Evolutionary conservation across 139 green algal species (phyloP).

Genomic region (Zygnema cylindricum): DNA sequence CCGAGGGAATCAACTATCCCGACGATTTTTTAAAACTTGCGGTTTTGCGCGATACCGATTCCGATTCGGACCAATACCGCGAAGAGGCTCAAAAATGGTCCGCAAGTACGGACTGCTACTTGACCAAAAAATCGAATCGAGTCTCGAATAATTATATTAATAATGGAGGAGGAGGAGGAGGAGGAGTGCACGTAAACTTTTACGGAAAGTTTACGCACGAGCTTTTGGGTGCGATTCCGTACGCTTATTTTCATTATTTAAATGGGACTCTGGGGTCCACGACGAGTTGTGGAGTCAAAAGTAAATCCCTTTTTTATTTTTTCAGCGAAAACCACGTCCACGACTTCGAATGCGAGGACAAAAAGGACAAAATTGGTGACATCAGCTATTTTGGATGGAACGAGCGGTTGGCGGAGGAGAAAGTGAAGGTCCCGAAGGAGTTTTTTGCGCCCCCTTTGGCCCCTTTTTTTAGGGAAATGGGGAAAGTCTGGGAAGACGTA

Average conservation of each 20-base stretch:
- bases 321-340: slow-evolving; percentile 31
- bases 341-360: slow-evolving; percentile 22
- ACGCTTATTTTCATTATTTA: slow-evolving; percentile 38
- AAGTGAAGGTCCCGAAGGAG: slow-evolving; percentile 14
- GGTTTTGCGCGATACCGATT: no score
- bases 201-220: slow-evolving; percentile 38
- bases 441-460: slow-evolving; percentile 17
- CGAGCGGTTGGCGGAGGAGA: neutral
- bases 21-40: no score
- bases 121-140: no score
- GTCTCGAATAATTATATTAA: no score
- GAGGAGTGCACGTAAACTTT: no score
- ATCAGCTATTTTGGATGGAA: slow-evolving; percentile 6
- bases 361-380: neutral
- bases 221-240: slow-evolving; percentile 21
- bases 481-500: slow-evolving; percentile 8
- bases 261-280: slow-evolving; percentile 20
- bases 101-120: no score
- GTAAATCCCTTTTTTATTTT: slow-evolving; percentile 25
- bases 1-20: no score
- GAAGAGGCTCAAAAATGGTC: no score
- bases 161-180: no score
- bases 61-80: no score
- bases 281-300: neutral
- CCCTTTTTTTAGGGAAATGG: neutral